These are phyloP conservation scores for Smallanthus sonchifolius DNA, from an alignment of 129 eudicot species.

Conservation along the genomic window DNA sequence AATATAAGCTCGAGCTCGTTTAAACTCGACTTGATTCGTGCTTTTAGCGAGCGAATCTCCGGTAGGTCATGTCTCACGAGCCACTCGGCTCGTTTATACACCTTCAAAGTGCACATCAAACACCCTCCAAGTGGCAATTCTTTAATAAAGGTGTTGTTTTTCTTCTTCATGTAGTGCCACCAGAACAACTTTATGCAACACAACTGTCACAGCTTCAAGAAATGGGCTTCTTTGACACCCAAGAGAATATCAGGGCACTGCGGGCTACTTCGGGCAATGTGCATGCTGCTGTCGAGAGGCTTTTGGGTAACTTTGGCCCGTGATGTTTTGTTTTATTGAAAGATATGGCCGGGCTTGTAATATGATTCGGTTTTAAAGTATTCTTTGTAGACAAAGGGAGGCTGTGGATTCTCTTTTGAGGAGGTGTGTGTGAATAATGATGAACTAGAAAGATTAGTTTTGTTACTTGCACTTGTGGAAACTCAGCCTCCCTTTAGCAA, in stretches of 20 bases:
- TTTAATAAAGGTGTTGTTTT: not conserved
- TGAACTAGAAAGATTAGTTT: slow-evolving; percentile 13
- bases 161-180: slow-evolving; percentile 52
- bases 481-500: slow-evolving; percentile 16
- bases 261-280: slow-evolving; percentile 84
- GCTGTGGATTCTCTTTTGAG: slow-evolving; percentile 25
- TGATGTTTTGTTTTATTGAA: slow-evolving; percentile 27
- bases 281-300: slow-evolving; percentile 96
- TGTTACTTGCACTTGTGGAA: slow-evolving; percentile 19
- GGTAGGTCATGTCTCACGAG: too few species aligned
- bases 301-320: slow-evolving; percentile 72
- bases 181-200: slow-evolving; percentile 86
- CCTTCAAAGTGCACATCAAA: not conserved
- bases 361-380: slow-evolving; percentile 26
- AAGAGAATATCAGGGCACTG: slow-evolving; percentile 80
- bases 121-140: not conserved
- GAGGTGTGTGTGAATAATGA: slow-evolving; percentile 31
- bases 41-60: too few species aligned
- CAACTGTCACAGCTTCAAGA: slow-evolving; percentile 90
- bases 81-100: too few species aligned
- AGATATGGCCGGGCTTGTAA: slow-evolving; percentile 25
- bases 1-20: too few species aligned
- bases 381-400: slow-evolving; percentile 37
- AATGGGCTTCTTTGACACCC: slow-evolving; percentile 91
- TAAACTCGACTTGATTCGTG: too few species aligned